Conservation (phyloP, 2,329 filamentous ascomycete species). For the Hortaea werneckii region DNA sequence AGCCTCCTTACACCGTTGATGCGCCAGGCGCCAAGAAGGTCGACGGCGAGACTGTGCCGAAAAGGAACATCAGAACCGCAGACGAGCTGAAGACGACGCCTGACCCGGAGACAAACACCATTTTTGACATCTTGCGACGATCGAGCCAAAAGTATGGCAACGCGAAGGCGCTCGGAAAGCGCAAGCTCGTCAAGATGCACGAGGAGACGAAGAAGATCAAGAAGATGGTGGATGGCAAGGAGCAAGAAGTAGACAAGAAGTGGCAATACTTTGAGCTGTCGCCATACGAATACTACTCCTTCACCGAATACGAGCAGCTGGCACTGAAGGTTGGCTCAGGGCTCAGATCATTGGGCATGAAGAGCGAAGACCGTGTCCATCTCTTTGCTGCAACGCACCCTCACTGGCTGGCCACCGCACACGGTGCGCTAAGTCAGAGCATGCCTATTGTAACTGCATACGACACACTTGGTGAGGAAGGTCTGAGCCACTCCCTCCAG, state of each 20-base stretch:
- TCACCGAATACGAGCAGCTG: slow-evolving; percentile 65
- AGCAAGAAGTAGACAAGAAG: slow-evolving; percentile 74
- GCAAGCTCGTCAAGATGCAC: slow-evolving; percentile 67
- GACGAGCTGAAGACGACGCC: slow-evolving; percentile 59
- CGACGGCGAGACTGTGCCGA: slow-evolving; percentile 74
- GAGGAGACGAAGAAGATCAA: slow-evolving; percentile 80
- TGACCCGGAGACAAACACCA: slow-evolving; percentile 59
- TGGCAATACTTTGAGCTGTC: slow-evolving; percentile 86
- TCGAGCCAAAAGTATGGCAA: slow-evolving; percentile 50
- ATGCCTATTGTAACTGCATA: slow-evolving; percentile 90
- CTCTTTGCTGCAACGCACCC: slow-evolving; percentile 75
- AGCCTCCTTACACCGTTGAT: slow-evolving; percentile 66
- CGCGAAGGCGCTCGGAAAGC: slow-evolving; percentile 49
- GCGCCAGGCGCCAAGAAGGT: slow-evolving; percentile 56
- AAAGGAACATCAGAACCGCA: slow-evolving; percentile 61
- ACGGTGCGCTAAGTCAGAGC: slow-evolving; percentile 64
- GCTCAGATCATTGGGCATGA: slow-evolving; percentile 63
- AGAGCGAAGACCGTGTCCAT: slow-evolving; percentile 59
- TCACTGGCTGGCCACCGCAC: slow-evolving; percentile 72
- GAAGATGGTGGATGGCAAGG: slow-evolving; percentile 74
- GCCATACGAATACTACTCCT: slow-evolving; percentile 64
- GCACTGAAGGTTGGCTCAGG: slow-evolving; percentile 61
- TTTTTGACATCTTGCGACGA: slow-evolving; percentile 67
- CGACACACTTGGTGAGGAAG: slow-evolving; percentile 78
- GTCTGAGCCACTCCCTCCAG: slow-evolving; percentile 73